A percentile compares a stretch with the other conserved stretches of the same genome.
Conservation (phyloP, 1,139 yeast genomes). For the Saccharomyces hybrid region DNA sequence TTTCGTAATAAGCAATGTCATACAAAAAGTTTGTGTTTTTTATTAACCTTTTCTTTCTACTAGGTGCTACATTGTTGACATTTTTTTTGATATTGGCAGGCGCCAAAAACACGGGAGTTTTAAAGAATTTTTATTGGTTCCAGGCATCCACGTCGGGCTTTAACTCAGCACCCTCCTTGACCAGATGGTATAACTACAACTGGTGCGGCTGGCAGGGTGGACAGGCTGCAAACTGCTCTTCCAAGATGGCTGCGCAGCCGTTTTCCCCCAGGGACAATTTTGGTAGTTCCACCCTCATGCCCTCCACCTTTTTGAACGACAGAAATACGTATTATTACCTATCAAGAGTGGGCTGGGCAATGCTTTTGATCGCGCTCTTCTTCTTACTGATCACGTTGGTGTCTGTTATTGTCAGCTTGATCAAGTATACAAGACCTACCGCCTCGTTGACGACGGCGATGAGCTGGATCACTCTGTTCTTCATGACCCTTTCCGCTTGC, state of each 20-base stretch:
- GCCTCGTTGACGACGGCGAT: conserved; percentile 30
- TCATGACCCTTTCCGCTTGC: conserved; percentile 49
- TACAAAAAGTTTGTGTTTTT: conserved; percentile 19
- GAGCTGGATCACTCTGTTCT: conserved; percentile 42
- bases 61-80: conserved; percentile 41
- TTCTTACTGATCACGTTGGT: conserved; percentile 39
- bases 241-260: conserved; percentile 41
- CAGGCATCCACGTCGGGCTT: conserved; percentile 57
- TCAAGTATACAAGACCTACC: conserved; percentile 21
- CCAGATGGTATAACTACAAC: conserved; percentile 66
- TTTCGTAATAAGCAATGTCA: conserved; percentile 9
- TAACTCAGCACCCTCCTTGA: conserved; percentile 38
- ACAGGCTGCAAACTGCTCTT: conserved; percentile 14
- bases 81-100: conserved; percentile 62
- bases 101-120: conserved; percentile 39
- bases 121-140: conserved; percentile 58
- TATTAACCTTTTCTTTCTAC: conserved; percentile 24
- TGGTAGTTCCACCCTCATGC: conserved; percentile 43
- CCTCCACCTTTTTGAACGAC: conserved; percentile 40
- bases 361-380: conserved; percentile 49
- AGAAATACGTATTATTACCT: conserved; percentile 50
- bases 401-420: neutral
- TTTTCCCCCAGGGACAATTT: conserved; percentile 64
- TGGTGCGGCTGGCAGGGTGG: conserved; percentile 43
- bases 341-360: conserved; percentile 60